Evolutionary conservation across 768 basidiomycete genomes (phyloP), one percentile per base, ranked within the genome.

Genomic region (Russula lepida): DNA sequence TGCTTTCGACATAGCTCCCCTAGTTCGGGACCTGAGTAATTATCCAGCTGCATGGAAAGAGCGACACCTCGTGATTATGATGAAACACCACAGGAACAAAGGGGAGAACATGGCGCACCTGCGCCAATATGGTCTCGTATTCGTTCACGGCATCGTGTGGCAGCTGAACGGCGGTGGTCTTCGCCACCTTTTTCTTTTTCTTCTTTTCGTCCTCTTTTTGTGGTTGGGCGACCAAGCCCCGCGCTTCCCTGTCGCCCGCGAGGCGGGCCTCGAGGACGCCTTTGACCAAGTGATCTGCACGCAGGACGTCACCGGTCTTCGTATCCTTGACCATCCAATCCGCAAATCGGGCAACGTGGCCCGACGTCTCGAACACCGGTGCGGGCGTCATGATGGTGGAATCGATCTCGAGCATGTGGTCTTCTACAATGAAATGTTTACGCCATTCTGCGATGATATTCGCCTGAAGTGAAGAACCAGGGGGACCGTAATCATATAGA

Each of bases 251-350:
- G 79, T 98, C 89, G 50, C 92, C 91, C 57, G 86, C 92, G 54
- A 98, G 76, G 23, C 95, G 79, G 5, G 92, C 91, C 74, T 95
- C 89, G 48, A 98, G 79, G 48, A 98, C 95, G 67, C 78, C 86
- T 72, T 94, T 93, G 64, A 98, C 93, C 19, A 98, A 82, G 74
- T 98, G 97, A 73, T 98, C 95, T 27, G 95, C 95, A 48, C 95
- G 87, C 68, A 97, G 84, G 51, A 98, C 95, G 69, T 98, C 94
- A 48, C 94, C 93, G n/a, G 89, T 95, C 77, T 91, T 85, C 27
- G 78, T 77, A 68, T 98, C 95, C 77, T 95, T 97, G 70, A 92
- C 91, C 95, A 98, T 98, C 95, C 95, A 99, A 71, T 99, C 97
- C 6, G 95, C 92, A 71, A 98, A 99, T 66, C 95, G 84, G 46